Evolutionary conservation across 768 basidiomycete species (phyloP), one percentile per base, ranked within the genome.

Genomic region (Kwoniella dejecticola): DNA sequence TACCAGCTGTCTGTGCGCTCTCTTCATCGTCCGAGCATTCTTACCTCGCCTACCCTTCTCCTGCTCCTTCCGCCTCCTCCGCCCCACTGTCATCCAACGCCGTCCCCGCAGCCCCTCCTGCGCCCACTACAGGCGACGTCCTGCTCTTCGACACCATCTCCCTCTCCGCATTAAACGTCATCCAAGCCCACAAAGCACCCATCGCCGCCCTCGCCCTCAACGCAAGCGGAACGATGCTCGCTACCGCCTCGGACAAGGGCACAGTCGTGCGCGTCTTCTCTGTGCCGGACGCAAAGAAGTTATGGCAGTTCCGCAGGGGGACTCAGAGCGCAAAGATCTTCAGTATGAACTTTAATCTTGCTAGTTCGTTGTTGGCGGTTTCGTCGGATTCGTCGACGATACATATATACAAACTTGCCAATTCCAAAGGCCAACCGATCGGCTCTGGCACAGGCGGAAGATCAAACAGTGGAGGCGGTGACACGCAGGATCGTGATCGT

Each of bases 251-350:
- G 1, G 91, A 94, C 45, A 95, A 94, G 75, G 96, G 96, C 13
- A 99, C 96, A 5, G 92, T 98, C 65, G 95, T 99, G 57, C 86
- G 96, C 44, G 93, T 98, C 1, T 98, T 93, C 85, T 85, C 85
- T 47, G 82, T 96, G 13, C 95, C 96, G 0, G 85, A 87, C 5
- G 91, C 92, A 0, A 91, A 97, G 81, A 92, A 93, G 79, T 76
- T 98, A 48, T 94, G 93, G 79, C 94, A 99, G 78, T 98, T 98
- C 82, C 81, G 96, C 5, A 80, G 96, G 45, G 96, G 96, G 6
- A 91, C 89, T 40, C 83, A 91, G 29, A 90, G 89, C 66, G 86
- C 92, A 15, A 82, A 83, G 75, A 97, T 99, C 67, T 90, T 89
- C 67, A 88, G 87, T 19, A 85, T 89, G 75, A 85, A 84, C 31